Percentiles rank a stretch among this genome's conserved stretches.
Conservation (phyloP, 306 rosid genomes). For the Fagus sylvatica region DNA sequence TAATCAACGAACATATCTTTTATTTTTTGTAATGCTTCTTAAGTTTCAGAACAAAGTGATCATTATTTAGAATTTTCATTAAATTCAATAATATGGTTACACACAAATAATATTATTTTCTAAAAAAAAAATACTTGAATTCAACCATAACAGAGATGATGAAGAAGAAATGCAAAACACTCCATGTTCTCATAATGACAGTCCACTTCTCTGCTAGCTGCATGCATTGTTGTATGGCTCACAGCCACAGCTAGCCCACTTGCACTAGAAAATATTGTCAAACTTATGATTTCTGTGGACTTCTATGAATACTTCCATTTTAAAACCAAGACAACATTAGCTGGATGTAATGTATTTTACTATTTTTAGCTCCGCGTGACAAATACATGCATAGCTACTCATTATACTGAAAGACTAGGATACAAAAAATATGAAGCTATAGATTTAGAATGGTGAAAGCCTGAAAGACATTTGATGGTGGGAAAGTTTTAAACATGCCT, state of each 20-base stretch:
- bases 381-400: background rate
- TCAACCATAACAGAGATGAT: too few relatives aligned
- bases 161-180: slow-evolving; percentile 12
- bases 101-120: too few relatives aligned
- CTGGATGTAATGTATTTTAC: slow-evolving; percentile 7
- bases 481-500: slow-evolving; percentile 33
- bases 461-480: slow-evolving; percentile 17
- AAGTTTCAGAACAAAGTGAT: background rate
- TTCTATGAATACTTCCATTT: background rate
- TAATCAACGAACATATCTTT: too few relatives aligned
- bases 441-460: slow-evolving; percentile 22
- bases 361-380: slow-evolving; percentile 12
- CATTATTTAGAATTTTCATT: background rate
- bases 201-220: slow-evolving; percentile 22
- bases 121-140: too few relatives aligned
- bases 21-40: too few relatives aligned
- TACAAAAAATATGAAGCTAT: slow-evolving; percentile 1
- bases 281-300: slow-evolving; percentile 2
- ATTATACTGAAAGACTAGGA: background rate
- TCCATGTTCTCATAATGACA: slow-evolving; percentile 37
- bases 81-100: too few relatives aligned
- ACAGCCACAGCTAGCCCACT: slow-evolving; percentile 16
- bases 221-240: background rate
- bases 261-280: slow-evolving; percentile 7
- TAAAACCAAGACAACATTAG: slow-evolving; percentile 8